phyloP scores from a whole-genome alignment of 768 basidiomycete species.

The Pisolithus microcarpus region DNA sequence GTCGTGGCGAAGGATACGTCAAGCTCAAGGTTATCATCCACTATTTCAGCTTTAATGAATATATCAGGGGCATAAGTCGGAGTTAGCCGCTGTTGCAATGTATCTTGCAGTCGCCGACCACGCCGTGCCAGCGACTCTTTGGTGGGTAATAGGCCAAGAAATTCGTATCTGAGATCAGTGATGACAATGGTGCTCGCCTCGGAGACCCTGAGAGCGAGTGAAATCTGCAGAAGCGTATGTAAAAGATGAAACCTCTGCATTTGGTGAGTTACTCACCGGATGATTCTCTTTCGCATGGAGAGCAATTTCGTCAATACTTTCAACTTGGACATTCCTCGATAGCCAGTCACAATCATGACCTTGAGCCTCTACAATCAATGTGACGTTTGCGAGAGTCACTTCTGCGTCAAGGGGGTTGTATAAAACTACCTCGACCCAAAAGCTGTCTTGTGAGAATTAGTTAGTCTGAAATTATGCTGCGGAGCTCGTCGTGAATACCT shows the following conservation, averaged over 20 bases:
- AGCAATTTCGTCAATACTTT: constrained; percentile 53
- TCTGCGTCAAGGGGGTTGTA: constrained; percentile 71
- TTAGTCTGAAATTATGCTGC: neutral
- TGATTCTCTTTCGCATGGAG: constrained; percentile 60
- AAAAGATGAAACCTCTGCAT: neutral
- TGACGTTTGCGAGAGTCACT: constrained; percentile 58
- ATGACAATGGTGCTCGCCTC: constrained; percentile 48
- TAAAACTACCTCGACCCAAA: constrained; percentile 69
- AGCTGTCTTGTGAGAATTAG: constrained; percentile 44
- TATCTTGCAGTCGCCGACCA: constrained; percentile 74
- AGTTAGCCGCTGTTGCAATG: constrained; percentile 57
- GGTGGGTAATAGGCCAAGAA: constrained; percentile 65
- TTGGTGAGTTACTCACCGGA: constrained; percentile 37
- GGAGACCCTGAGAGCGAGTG: constrained; percentile 52
- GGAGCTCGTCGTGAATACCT: constrained; percentile 35
- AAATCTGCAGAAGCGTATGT: constrained; percentile 36
- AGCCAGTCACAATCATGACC: constrained; percentile 25
- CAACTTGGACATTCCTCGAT: constrained; percentile 44
- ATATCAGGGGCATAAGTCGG: constrained; percentile 69
- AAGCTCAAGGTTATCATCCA: constrained; percentile 59
- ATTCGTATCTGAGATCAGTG: constrained; percentile 55
- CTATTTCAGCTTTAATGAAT: constrained; percentile 52
- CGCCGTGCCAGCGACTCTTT: constrained; percentile 59
- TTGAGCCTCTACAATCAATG: constrained; percentile 42
- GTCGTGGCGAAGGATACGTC: constrained; percentile 50